Evolutionary conservation across 345 rosid genomes (phyloP).

Genomic region (Erodium maritimum): DNA sequence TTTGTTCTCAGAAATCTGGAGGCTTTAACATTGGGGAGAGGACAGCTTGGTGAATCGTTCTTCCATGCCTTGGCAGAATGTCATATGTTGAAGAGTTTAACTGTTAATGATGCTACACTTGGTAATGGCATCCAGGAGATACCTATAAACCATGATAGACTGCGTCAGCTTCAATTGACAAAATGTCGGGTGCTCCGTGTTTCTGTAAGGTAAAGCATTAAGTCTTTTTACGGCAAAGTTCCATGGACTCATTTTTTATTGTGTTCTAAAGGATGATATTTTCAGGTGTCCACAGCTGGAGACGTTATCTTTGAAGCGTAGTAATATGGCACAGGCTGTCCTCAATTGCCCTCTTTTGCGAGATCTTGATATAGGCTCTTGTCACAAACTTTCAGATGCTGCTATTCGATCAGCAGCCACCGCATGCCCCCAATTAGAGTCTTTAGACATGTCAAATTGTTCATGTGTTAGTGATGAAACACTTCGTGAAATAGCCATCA

Average conservation of each 20-base stretch:
- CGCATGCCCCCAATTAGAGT: slow-evolving; percentile 75
- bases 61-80: slow-evolving; percentile 76
- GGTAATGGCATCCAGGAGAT: slow-evolving; percentile 83
- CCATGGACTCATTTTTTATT: slow-evolving; percentile 5
- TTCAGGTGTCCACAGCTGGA: slow-evolving; percentile 82
- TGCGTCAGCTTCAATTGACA: slow-evolving; percentile 60
- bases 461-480: slow-evolving; percentile 95
- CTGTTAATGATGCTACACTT: slow-evolving; percentile 57
- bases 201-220: slow-evolving; percentile 52
- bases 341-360: slow-evolving; percentile 71
- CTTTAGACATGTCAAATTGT: slow-evolving; percentile 86
- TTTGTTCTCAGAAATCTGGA: slow-evolving; percentile 56
- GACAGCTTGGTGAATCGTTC: slow-evolving; percentile 58
- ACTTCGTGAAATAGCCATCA: slow-evolving; percentile 61
- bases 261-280: slow-evolving; percentile 15
- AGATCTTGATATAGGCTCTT: slow-evolving; percentile 76
- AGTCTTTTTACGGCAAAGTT: slow-evolving; percentile 2
- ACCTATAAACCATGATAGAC: slow-evolving; percentile 64
- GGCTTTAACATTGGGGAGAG: slow-evolving; percentile 63
- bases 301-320: slow-evolving; percentile 74
- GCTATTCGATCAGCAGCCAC: slow-evolving; percentile 83
- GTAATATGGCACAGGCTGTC: slow-evolving; percentile 76
- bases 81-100: slow-evolving; percentile 55
- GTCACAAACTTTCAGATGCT: slow-evolving; percentile 95
- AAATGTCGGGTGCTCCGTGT: slow-evolving; percentile 80